Conservation (phyloP, 148 eudicot genomes). For the Spergularia marina region DNA sequence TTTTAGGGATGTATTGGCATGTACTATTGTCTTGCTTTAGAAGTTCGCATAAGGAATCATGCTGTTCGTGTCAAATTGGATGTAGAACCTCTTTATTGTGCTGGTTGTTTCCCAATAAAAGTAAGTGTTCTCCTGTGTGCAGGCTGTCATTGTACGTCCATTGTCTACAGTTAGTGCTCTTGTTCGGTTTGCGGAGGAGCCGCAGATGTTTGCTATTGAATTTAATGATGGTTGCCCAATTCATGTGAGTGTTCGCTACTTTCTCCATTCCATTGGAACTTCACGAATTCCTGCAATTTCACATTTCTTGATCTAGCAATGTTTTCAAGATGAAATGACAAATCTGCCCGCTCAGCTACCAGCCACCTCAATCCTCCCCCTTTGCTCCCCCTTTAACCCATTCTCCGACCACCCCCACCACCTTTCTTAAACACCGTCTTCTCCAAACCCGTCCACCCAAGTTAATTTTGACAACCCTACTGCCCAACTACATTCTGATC, state of each 20-base stretch:
- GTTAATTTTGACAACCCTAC: too few species aligned
- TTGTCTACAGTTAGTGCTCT: conserved; percentile 80
- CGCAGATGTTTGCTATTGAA: conserved; percentile 97
- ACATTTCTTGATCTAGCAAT: too few species aligned
- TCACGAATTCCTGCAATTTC: too few species aligned
- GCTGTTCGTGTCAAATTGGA: not conserved
- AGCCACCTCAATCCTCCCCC: too few species aligned
- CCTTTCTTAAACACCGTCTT: too few species aligned
- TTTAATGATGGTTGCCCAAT: conserved; percentile 94
- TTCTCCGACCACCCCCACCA: too few species aligned
- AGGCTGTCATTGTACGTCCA: conserved; percentile 96
- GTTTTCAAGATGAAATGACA: too few species aligned
- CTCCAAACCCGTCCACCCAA: too few species aligned
- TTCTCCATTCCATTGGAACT: not conserved
- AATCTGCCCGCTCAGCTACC: too few species aligned
- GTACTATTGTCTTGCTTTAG: not conserved
- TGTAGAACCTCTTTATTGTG: conserved; percentile 7
- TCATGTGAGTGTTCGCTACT: conserved; percentile 52
- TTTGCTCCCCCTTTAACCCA: too few species aligned
- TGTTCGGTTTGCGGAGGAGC: conserved; percentile 97
- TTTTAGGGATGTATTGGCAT: not conserved
- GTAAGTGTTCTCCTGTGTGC: conserved; percentile 27
- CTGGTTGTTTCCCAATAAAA: not conserved
- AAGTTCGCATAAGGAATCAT: not conserved
- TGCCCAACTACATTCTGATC: too few species aligned